Evolutionary conservation across 2,329 filamentous ascomycete species (phyloP).

Genomic region (Trichoderma atroviride): DNA sequence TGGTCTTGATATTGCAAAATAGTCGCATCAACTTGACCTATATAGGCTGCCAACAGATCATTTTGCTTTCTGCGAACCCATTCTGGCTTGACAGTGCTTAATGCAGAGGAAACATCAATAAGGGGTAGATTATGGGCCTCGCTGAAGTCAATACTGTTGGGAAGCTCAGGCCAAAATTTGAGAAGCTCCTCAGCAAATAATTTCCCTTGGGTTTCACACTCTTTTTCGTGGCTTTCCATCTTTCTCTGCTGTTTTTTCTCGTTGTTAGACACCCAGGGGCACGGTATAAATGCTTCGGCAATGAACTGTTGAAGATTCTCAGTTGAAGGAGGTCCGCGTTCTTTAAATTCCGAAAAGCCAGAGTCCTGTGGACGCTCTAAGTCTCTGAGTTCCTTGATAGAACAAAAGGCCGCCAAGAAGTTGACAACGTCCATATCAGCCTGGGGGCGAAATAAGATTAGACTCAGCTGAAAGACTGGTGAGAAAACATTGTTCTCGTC

Average conservation of each 20-base stretch:
- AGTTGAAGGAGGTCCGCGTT: slow-evolving; percentile 5
- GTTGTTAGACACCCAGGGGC: background rate
- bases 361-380: slow-evolving; percentile 19
- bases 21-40: background rate
- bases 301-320: background rate
- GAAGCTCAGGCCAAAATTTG: slow-evolving; percentile 23
- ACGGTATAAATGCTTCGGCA: background rate
- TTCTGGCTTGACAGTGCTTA: background rate
- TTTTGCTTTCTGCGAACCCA: slow-evolving; percentile 22
- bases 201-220: slow-evolving; percentile 7
- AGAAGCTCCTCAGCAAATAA: slow-evolving; percentile 7
- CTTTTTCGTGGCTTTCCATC: background rate
- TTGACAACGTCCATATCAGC: slow-evolving; percentile 17
- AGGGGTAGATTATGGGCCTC: background rate
- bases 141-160: background rate
- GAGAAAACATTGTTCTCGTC: background rate
- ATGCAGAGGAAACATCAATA: background rate
- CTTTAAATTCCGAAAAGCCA: slow-evolving; percentile 26
- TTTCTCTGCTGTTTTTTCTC: background rate
- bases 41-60: background rate
- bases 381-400: background rate
- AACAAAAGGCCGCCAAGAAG: slow-evolving; percentile 26
- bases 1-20: background rate
- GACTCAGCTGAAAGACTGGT: slow-evolving; percentile 23
- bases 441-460: slow-evolving; percentile 23